Base-by-base conservation (phyloP, 495 filamentous ascomycete species). In the Umbilicaria muhlenbergii region DNA sequence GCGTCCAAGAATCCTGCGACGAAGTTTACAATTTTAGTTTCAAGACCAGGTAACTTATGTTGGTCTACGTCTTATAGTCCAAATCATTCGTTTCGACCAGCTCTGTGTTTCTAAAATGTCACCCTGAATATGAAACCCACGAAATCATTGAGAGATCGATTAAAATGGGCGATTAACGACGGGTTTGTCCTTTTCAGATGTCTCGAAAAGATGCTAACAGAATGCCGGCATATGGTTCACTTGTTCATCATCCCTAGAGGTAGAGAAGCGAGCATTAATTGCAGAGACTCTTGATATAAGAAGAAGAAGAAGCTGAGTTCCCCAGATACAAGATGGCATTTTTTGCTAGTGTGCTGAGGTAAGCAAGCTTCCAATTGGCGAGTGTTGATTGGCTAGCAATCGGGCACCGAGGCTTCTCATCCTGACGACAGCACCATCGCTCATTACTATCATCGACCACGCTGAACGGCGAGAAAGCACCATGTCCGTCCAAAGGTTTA, bases 401-500 rank as follows among this genome's bases (percentile, higher is more conserved):
- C 24, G 17, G 24, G 24, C 48, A 47, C n/a, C 5, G 19, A 39
- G 24, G 14, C 15, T 17, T 32, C 3, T 1, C 5, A 11, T 31
- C 15, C 24, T 17, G n/a, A 16, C 34, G 14, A 38, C 39, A 11
- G 12, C 40, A 45, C 47, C 16, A 11, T 50, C 46, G 37, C 48
- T 33, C 15, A 14, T 41, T 28, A 38, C 24, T 15, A 39, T 39
- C 40, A 24, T 56, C 8, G 0, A 28, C 24, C 1, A 28, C 24
- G 24, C 24, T 28, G 24, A 6, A 28, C 24, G 8, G 6, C 24
- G 24, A 28, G 24, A 28, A 28, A 17, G 2, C 63, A 74, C 39
- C 31, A 85, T 85, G 79, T 66, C 75, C 56, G 70, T 73, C 49
- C 77, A 80, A 56, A 73, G 79, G 67, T 61, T 75, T 58, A 68